A percentile compares a stretch with the other conserved stretches of the same genome.
phyloP scores from a whole-genome alignment of 2,329 filamentous ascomycete genomes.

The Cryphonectria radicalis region DNA sequence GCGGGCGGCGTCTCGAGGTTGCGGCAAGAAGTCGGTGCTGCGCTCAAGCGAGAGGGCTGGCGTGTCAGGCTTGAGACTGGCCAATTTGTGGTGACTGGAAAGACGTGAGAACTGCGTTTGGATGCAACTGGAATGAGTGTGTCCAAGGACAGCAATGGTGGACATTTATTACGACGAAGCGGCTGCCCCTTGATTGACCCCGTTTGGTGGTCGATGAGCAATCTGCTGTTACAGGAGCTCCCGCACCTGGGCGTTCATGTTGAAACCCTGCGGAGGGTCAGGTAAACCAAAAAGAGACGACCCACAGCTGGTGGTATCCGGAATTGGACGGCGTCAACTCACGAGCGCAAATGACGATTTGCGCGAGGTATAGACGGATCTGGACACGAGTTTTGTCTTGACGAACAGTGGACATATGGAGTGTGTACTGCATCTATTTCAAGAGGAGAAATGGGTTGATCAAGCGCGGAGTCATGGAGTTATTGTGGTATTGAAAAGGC shows the following conservation, averaged over 20 bases:
- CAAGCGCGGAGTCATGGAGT: background rate
- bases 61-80: slow-evolving; percentile 75
- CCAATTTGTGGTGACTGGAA: slow-evolving; percentile 70
- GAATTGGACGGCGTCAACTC: background rate
- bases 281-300: background rate
- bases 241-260: background rate
- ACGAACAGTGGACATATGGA: background rate
- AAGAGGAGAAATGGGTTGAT: background rate
- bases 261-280: background rate
- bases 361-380: background rate
- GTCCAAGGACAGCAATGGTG: background rate
- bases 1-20: slow-evolving; percentile 75
- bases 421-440: background rate
- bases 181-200: background rate
- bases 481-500: background rate
- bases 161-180: background rate
- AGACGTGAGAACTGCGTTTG: background rate
- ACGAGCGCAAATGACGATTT: background rate
- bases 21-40: slow-evolving; percentile 78
- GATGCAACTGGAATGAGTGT: background rate
- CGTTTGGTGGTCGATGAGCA: background rate
- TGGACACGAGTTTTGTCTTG: slow-evolving; percentile 4
- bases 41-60: slow-evolving; percentile 81
- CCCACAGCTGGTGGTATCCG: background rate
- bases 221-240: background rate